These are phyloP conservation scores for Paraphaeosphaeria sporulosa DNA, from an alignment of 2,329 filamentous ascomycete genomes.

Conservation along the genomic window DNA sequence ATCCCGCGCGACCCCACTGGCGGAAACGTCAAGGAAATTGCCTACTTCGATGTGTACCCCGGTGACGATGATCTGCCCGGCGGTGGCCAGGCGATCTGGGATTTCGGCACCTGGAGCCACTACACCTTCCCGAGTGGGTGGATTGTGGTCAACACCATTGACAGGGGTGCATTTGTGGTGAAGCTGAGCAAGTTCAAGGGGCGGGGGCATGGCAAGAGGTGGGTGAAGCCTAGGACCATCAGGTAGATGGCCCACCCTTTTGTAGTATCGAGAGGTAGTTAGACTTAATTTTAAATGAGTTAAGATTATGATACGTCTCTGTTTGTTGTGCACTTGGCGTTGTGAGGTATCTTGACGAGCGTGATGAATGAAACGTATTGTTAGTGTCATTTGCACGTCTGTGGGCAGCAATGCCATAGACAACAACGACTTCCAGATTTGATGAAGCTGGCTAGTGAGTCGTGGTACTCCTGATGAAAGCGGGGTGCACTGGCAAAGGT, in stretches of 20 bases:
- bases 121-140: slow-evolving; percentile 52
- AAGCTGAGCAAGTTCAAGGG: slow-evolving; percentile 35
- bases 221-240: slow-evolving; percentile 9
- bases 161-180: slow-evolving; percentile 50
- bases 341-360: not conserved
- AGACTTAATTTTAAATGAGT: not conserved
- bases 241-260: not conserved
- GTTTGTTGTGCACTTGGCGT: not conserved
- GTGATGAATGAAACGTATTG: not conserved
- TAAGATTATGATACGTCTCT: not conserved
- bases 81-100: slow-evolving; percentile 48
- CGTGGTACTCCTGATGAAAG: too few relatives aligned
- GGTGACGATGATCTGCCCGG: slow-evolving; percentile 46
- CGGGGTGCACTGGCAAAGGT: too few relatives aligned
- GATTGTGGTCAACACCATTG: slow-evolving; percentile 60
- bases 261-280: not conserved
- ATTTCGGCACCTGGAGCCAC: slow-evolving; percentile 54
- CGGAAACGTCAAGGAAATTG: slow-evolving; percentile 51
- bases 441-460: too few relatives aligned
- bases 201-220: slow-evolving; percentile 33
- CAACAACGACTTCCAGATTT: too few relatives aligned
- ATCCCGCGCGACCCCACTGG: slow-evolving; percentile 49
- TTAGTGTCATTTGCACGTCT: too few relatives aligned
- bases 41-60: slow-evolving; percentile 54
- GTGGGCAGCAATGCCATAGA: too few relatives aligned